phyloP scores from a whole-genome alignment of 176 grass and related monocot genomes.

The Eragrostis nindensis region DNA sequence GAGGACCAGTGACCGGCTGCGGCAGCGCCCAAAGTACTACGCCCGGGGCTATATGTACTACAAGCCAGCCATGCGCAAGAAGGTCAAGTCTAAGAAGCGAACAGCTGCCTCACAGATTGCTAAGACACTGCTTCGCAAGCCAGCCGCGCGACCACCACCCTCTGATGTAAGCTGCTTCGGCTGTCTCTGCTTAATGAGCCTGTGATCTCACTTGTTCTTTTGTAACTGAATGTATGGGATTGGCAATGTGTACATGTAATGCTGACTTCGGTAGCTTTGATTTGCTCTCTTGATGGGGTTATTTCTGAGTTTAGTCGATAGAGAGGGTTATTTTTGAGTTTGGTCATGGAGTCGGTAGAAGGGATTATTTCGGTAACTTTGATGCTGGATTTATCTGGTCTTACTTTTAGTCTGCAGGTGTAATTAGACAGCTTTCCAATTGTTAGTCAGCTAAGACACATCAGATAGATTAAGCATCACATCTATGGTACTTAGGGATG shows the following conservation, averaged over 20 bases:
- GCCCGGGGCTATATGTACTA: constrained; percentile 69
- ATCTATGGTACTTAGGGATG: not conserved
- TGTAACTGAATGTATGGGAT: constrained; percentile 2
- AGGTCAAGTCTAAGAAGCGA: constrained; percentile 88
- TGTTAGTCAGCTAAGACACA: not conserved
- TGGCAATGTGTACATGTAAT: not conserved
- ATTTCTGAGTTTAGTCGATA: not conserved
- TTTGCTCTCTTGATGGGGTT: constrained; percentile 6
- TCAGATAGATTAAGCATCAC: not conserved
- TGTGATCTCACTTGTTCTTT: not conserved
- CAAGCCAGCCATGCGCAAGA: constrained; percentile 77
- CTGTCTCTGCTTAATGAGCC: constrained; percentile 2
- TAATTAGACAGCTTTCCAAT: not conserved
- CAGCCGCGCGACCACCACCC: constrained; percentile 49
- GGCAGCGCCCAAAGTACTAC: constrained; percentile 70
- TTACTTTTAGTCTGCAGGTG: not conserved
- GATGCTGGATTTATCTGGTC: constrained; percentile 12
- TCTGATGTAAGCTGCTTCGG: constrained; percentile 69
- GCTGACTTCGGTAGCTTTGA: not conserved
- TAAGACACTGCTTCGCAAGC: constrained; percentile 84
- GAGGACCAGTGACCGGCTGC: constrained; percentile 80
- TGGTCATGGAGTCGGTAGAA: no score
- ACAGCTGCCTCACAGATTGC: constrained; percentile 87
- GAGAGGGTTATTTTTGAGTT: no score
- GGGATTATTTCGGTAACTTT: not conserved